phyloP scores from a whole-genome alignment of 2,329 filamentous ascomycete species.

The Purpureocillium takamizusanense region DNA sequence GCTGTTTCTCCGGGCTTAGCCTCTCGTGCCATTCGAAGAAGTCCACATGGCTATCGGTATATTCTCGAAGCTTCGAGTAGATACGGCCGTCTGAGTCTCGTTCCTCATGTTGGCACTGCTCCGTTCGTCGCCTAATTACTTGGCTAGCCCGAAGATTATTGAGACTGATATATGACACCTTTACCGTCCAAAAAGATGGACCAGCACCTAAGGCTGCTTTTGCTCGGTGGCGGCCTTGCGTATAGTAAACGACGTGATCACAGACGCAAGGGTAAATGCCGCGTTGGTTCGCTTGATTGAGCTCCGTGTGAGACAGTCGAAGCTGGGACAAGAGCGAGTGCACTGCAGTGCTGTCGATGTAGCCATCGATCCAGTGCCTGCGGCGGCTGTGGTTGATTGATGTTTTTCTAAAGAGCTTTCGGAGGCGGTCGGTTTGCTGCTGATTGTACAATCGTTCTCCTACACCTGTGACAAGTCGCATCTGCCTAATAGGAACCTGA shows the following conservation, averaged over 20 bases:
- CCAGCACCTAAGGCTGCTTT: constrained; percentile 1
- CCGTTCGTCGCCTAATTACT: constrained; percentile 3
- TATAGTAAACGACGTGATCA: constrained; percentile 1
- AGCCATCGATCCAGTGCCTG: constrained; percentile 4
- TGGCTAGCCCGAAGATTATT: background rate
- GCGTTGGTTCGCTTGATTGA: background rate
- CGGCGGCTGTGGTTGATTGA: background rate
- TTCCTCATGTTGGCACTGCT: constrained; percentile 4
- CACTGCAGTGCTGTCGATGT: constrained; percentile 1
- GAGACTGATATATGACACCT: background rate
- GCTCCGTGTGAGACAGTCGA: background rate
- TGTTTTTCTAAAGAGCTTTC: constrained; percentile 1
- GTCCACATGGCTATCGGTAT: background rate
- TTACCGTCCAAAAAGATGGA: constrained; percentile 2
- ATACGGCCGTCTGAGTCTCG: constrained; percentile 3
- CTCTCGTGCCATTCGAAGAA: constrained; percentile 4
- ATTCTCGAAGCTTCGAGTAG: constrained; percentile 4
- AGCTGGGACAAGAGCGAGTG: background rate
- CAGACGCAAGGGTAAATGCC: constrained; percentile 2
- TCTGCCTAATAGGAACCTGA: background rate
- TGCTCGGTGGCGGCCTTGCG: constrained; percentile 2
- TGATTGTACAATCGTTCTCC: constrained; percentile 1
- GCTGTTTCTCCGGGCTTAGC: constrained; percentile 2
- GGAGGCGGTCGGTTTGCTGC: background rate
- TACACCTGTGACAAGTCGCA: background rate